Evolutionary conservation across 768 basidiomycete genomes (phyloP).

Genomic region (Xerocomus brunneocitrinus): DNA sequence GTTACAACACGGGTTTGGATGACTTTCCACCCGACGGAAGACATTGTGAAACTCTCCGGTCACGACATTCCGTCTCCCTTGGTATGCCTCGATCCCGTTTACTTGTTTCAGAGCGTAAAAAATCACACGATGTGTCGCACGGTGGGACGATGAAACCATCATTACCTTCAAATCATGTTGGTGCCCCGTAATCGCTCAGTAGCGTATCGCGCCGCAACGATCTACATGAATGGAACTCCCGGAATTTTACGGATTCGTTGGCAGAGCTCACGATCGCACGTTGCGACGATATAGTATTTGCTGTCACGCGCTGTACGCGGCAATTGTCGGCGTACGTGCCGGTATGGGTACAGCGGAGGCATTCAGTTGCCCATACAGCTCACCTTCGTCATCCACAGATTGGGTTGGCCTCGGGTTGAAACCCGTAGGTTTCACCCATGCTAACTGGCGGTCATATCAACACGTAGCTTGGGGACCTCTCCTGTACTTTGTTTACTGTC

Average conservation of each 20-base stretch:
- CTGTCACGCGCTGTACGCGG: slow-evolving; percentile 89
- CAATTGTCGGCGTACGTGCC: slow-evolving; percentile 99
- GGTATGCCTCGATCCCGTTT: not conserved
- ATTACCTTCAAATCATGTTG: slow-evolving; percentile 35
- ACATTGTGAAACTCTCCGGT: not conserved
- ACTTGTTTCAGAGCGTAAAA: not conserved
- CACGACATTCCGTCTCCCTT: not conserved
- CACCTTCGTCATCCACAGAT: no score
- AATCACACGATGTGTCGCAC: not conserved
- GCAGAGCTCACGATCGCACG: slow-evolving; percentile 93
- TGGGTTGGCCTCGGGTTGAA: no score
- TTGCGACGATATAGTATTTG: slow-evolving; percentile 96
- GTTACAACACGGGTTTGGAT: no score
- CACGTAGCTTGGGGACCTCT: no score
- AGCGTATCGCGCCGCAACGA: slow-evolving; percentile 86
- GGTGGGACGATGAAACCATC: not conserved
- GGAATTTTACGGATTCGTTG: slow-evolving; percentile 88
- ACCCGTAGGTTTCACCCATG: no score
- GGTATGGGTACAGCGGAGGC: slow-evolving; percentile 83
- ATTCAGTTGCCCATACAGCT: slow-evolving; percentile 41
- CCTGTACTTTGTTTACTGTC: no score
- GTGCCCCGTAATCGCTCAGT: slow-evolving; percentile 91
- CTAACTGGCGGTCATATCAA: no score
- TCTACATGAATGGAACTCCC: slow-evolving; percentile 96
- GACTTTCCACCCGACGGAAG: no score